Percentiles rank a stretch among this genome's conserved stretches.
Conservation (phyloP, 1,284 basidiomycete genomes). For the Coniferiporia sulphurascens region DNA sequence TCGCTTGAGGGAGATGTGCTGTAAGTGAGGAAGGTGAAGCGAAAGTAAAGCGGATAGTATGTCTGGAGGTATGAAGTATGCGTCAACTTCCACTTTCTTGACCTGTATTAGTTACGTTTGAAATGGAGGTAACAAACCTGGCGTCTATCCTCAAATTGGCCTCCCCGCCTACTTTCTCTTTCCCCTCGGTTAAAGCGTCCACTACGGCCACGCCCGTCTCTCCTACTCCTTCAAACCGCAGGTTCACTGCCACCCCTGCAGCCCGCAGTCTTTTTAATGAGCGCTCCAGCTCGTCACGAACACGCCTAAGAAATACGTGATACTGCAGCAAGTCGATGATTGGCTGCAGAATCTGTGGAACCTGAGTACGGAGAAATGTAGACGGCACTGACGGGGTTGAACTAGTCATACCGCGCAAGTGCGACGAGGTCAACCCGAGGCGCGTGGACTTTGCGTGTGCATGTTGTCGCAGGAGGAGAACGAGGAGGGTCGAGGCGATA, state of each 20-base stretch:
- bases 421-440: conserved; percentile 23
- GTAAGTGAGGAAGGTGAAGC: conserved; percentile 63
- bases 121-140: conserved; percentile 35
- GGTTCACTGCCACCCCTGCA: conserved; percentile 51
- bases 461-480: conserved; percentile 64
- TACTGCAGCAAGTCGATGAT: conserved; percentile 75
- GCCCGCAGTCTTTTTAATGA: conserved; percentile 42
- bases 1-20: conserved; percentile 72
- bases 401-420: conserved; percentile 20
- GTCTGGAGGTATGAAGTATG: conserved; percentile 33
- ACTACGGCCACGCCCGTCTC: conserved; percentile 60
- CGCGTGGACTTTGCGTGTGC: conserved; percentile 45
- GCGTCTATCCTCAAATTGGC: conserved; percentile 63
- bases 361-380: conserved; percentile 24
- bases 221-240: conserved; percentile 60
- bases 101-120: no score
- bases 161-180: conserved; percentile 52
- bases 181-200: conserved; percentile 34
- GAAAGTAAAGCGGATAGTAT: conserved; percentile 69
- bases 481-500: conserved; percentile 58
- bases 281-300: conserved; percentile 52
- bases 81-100: no score
- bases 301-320: conserved; percentile 60
- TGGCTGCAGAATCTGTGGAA: conserved; percentile 46
- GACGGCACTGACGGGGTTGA: conserved; percentile 23